Evolutionary conservation across 208 protist genomes (phyloP), one percentile per base, ranked within the genome.

Genomic region (Balamuthia mandrillaris): DNA sequence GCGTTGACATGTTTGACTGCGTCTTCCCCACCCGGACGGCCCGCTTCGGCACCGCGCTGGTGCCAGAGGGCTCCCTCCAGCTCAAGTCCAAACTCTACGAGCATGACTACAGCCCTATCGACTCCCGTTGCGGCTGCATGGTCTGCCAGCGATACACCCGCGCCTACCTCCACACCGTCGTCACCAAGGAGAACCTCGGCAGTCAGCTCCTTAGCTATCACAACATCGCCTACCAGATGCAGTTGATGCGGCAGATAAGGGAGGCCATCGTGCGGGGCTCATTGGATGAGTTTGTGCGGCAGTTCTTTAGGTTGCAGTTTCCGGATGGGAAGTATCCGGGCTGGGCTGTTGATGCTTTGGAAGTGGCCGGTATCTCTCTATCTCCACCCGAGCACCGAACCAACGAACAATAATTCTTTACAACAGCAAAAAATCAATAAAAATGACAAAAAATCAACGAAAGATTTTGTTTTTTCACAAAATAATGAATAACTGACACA

Each of bases 1-100:
- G 98, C 29, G 98, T 99, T 16, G 98, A 99, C 89, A 99, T 99
- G 97, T 99, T 99, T 82, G 98, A 99, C 89, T 99, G 98, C 90
- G 98, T 99, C n/a, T 99, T 97, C 83, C 97, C 98, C 5, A 98
- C 96, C 63, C 88, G 98, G 35, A 99, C 98, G 1, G 98, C 97
- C 7, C 90, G 97, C 58, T 98, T 99, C 86, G 86, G 88, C 3
- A 92, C 51, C n/a, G 88, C 89, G 61, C 63, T 93, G 2, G 45
- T 85, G 2, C 16, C 24, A 2, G 49, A 70, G 29, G 91, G 91
- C 16, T 60, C 63, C 31, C n/a, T 95, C 14, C 56, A 85, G 31
- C 45, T 94, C 24, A 92, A 91, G 52, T 27, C 86, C 27, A 45
- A 51, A 14, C 35, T 84, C 51, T 93, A 75, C 51, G 56, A 45